Conservation (phyloP, 805 yeast species). For the Ogataea kodamae region DNA sequence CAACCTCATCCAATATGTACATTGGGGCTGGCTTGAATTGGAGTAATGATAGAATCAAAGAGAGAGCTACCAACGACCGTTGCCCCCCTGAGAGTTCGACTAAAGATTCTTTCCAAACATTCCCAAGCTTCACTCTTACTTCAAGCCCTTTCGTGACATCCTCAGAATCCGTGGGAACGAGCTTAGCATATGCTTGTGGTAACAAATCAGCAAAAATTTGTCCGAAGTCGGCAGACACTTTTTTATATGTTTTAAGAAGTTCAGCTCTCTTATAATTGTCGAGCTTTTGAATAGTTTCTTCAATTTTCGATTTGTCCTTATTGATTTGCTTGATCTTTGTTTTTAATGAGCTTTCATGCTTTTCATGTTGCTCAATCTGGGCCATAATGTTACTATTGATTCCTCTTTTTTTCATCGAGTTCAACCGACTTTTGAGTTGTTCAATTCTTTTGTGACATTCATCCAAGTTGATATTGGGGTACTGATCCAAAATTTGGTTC, state of each 20-base stretch:
- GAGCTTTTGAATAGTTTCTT: constrained; percentile 77
- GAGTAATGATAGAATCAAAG: constrained; percentile 84
- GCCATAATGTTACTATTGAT: constrained; percentile 86
- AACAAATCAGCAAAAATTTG: constrained; percentile 80
- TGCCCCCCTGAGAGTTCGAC: constrained; percentile 98
- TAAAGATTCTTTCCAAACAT: constrained; percentile 92
- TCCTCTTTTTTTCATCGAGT: constrained; percentile 66
- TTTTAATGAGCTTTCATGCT: constrained; percentile 72
- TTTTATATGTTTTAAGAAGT: constrained; percentile 76
- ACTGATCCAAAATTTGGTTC: constrained; percentile 53
- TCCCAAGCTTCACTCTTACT: constrained; percentile 84
- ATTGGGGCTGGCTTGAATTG: constrained; percentile 98
- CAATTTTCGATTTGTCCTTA: constrained; percentile 84
- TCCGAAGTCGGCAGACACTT: constrained; percentile 88
- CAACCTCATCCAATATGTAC: constrained; percentile 97
- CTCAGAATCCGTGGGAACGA: constrained; percentile 74
- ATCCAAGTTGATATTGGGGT: constrained; percentile 59
- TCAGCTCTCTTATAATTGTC: constrained; percentile 85
- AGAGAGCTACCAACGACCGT: constrained; percentile 87
- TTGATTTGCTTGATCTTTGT: constrained; percentile 83
- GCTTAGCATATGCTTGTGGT: constrained; percentile 86
- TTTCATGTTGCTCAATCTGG: constrained; percentile 88
- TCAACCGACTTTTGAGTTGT: constrained; percentile 55
- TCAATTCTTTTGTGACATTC: constrained; percentile 57
- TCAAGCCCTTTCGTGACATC: constrained; percentile 89